Conservation (phyloP, 768 basidiomycete species). For the Tylopilus sp. region DNA sequence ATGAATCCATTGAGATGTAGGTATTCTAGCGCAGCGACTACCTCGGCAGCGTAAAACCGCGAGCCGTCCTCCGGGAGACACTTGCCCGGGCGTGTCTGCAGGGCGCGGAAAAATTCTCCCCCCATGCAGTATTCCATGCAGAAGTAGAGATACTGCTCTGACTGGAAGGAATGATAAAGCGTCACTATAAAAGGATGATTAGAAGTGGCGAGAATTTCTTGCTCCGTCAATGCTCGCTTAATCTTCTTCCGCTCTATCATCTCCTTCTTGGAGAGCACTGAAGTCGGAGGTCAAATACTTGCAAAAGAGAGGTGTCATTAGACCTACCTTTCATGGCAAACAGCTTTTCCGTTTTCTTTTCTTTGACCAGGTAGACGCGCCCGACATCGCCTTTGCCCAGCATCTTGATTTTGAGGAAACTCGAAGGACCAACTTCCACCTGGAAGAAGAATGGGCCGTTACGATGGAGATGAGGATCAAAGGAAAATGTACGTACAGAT, state of each 20-base stretch:
- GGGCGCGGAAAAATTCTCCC: constrained; percentile 97
- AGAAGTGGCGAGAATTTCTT: constrained; percentile 96
- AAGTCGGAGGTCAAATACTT: constrained; percentile 27
- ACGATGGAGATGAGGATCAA: not conserved
- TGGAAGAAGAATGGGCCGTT: constrained; percentile 28
- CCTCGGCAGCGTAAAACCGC: constrained; percentile 98
- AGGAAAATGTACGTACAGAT: constrained; percentile 51
- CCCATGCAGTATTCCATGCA: constrained; percentile 99
- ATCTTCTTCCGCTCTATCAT: constrained; percentile 99
- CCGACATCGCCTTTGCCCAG: constrained; percentile 99
- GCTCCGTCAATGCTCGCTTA: constrained; percentile 96
- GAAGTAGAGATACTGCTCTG: constrained; percentile 95
- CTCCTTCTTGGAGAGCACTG: constrained; percentile 97
- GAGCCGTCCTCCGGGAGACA: constrained; percentile 94
- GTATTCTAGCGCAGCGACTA: constrained; percentile 96
- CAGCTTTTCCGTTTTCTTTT: constrained; percentile 95
- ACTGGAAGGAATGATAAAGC: constrained; percentile 98
- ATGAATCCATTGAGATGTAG: constrained; percentile 99
- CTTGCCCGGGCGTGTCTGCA: constrained; percentile 95
- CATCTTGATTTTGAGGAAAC: constrained; percentile 96
- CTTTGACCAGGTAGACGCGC: constrained; percentile 94
- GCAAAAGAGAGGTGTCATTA: constrained; percentile 1
- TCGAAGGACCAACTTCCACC: constrained; percentile 93
- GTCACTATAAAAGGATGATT: constrained; percentile 99
- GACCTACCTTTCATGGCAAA: constrained; percentile 98